A percentile compares a stretch with the other conserved stretches of the same genome.
Evolutionary conservation across 2,329 filamentous ascomycete genomes (phyloP).

Genomic region (Chrysosporium queenslandicum): DNA sequence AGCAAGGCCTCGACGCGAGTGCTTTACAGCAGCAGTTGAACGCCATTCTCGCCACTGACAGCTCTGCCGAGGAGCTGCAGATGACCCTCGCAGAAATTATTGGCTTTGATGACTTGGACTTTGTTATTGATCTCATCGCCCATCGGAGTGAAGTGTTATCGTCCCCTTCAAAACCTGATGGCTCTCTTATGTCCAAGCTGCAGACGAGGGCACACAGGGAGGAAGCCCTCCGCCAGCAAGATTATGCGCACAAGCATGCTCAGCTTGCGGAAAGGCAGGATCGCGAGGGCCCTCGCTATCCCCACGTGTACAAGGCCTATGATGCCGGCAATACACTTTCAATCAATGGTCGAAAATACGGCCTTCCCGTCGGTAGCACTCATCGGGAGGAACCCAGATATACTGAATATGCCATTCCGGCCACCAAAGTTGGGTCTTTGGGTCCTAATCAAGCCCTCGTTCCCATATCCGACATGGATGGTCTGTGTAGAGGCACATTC

Average conservation of each 20-base stretch:
- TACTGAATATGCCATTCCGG: conserved; percentile 81
- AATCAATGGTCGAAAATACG: conserved; percentile 69
- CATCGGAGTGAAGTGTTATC: conserved; percentile 59
- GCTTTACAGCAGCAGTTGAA: conserved; percentile 70
- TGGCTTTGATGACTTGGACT: conserved; percentile 85
- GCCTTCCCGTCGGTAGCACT: conserved; percentile 64
- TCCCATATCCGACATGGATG: conserved; percentile 72
- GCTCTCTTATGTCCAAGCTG: conserved; percentile 45
- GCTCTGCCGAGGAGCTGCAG: conserved; percentile 76
- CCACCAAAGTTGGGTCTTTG: conserved; percentile 64
- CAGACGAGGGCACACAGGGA: conserved; percentile 69
- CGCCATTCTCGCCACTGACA: conserved; percentile 60
- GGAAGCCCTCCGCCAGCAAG: conserved; percentile 62
- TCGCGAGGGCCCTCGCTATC: conserved; percentile 65
- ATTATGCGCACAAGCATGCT: conserved; percentile 73
- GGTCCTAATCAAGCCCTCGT: conserved; percentile 65
- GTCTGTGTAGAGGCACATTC: conserved; percentile 82
- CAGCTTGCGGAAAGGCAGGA: conserved; percentile 60
- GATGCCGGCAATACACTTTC: conserved; percentile 79
- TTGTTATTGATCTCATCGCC: conserved; percentile 81
- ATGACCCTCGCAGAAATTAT: conserved; percentile 80
- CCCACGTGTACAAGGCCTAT: conserved; percentile 82
- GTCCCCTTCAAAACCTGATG: conserved; percentile 25
- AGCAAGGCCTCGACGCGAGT: conserved; percentile 55
- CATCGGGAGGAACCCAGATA: conserved; percentile 66